Evolutionary conservation across 75 land plant species (phyloP).

Genomic region (Adiantum capillusveneris): DNA sequence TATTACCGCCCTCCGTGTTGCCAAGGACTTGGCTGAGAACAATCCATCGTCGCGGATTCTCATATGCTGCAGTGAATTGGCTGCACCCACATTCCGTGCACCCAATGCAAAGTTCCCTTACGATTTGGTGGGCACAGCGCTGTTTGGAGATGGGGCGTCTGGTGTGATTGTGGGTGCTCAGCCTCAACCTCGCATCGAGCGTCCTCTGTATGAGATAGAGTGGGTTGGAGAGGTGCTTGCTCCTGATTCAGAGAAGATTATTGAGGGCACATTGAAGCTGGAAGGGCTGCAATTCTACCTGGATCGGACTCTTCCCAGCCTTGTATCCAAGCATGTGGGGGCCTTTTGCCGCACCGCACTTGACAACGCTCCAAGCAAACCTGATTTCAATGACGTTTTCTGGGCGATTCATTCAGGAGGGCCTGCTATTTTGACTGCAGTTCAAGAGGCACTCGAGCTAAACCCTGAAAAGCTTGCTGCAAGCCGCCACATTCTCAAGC

Average conservation of each 20-base stretch:
- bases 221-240: background rate
- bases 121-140: background rate
- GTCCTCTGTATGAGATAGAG: constrained; percentile 10
- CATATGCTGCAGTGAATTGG: constrained; percentile 8
- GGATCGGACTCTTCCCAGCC: background rate
- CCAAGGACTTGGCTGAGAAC: constrained; percentile 18
- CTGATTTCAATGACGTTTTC: constrained; percentile 16
- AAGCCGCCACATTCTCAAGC: constrained; percentile 1
- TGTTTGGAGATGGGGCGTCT: constrained; percentile 18
- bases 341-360: background rate
- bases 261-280: background rate
- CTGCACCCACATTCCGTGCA: constrained; percentile 3
- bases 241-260: constrained; percentile 4
- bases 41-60: constrained; percentile 9
- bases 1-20: background rate
- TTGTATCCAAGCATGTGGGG: background rate
- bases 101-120: constrained; percentile 5
- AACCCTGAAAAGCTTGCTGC: constrained; percentile 12
- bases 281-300: constrained; percentile 2
- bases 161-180: constrained; percentile 11
- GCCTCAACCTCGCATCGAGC: constrained; percentile 4
- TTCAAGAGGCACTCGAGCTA: constrained; percentile 5
- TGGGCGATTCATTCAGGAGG: constrained; percentile 24
- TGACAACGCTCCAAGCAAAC: background rate
- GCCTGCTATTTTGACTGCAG: constrained; percentile 5